A percentile compares a stretch with the other conserved stretches of the same genome.
Conservation (phyloP, 2,329 filamentous ascomycete genomes). For the Penicillium sp. region DNA sequence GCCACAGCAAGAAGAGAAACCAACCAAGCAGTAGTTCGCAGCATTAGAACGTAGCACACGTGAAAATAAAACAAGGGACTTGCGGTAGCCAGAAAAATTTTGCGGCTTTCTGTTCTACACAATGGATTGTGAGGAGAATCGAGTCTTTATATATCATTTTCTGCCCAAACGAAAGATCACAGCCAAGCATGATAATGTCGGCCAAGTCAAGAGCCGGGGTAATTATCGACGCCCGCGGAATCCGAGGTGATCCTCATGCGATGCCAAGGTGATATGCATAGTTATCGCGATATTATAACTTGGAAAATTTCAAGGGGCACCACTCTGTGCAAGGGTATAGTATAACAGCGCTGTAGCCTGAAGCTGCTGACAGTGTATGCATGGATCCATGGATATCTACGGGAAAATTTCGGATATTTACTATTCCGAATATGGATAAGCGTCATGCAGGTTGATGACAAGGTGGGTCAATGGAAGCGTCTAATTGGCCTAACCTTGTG, state of each 20-base stretch:
- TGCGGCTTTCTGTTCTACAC: background rate
- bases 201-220: background rate
- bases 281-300: too few relatives aligned
- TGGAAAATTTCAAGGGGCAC: too few relatives aligned
- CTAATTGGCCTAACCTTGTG: background rate
- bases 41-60: background rate
- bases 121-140: background rate
- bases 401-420: background rate
- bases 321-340: background rate
- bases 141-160: background rate
- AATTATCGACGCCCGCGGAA: background rate
- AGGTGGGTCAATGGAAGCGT: background rate
- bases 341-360: too few relatives aligned
- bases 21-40: background rate
- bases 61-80: background rate
- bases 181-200: background rate
- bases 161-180: background rate
- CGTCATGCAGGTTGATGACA: background rate
- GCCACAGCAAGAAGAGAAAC: background rate
- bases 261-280: background rate
- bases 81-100: background rate
- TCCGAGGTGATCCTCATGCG: background rate
- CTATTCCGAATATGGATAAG: background rate
- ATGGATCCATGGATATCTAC: background rate
- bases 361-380: too few relatives aligned